These are phyloP conservation scores for Hyphopichia fennica DNA, from an alignment of 1,139 yeast genomes.

Conservation along the genomic window DNA sequence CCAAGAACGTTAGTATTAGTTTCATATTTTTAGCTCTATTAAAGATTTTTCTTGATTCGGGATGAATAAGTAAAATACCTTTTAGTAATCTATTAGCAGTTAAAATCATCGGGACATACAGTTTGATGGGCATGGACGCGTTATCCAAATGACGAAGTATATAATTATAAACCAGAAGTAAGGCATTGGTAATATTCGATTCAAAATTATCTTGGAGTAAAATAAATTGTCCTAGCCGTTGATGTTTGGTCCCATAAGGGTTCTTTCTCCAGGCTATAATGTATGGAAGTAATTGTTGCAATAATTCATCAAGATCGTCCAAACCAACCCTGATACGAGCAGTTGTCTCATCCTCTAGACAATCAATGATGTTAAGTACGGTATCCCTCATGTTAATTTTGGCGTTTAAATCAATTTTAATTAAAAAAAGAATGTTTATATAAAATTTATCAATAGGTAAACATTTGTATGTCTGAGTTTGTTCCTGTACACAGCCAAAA, in stretches of 20 bases:
- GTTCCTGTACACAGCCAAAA: neutral
- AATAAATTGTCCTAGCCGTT: conserved; percentile 37
- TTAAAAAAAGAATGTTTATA: no score
- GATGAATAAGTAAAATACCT: conserved; percentile 64
- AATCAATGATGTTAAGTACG: conserved; percentile 1
- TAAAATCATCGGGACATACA: conserved; percentile 13
- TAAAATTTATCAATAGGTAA: no score
- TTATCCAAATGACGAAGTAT: conserved; percentile 10
- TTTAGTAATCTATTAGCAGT: conserved; percentile 50
- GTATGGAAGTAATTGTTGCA: conserved; percentile 24
- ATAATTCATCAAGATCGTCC: conserved; percentile 15
- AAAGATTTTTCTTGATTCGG: conserved; percentile 53
- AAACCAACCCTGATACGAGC: conserved; percentile 11
- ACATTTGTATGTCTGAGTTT: no score
- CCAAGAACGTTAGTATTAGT: conserved; percentile 26
- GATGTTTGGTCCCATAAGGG: conserved; percentile 8
- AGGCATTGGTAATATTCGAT: conserved; percentile 44
- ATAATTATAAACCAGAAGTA: conserved; percentile 28
- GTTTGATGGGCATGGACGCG: neutral
- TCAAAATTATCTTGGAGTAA: conserved; percentile 53
- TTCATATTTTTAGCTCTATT: conserved; percentile 31
- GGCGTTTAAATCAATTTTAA: no score
- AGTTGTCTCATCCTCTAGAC: neutral
- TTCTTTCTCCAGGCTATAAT: conserved; percentile 20
- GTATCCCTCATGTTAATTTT: conserved; percentile 1